Evolutionary conservation across 2,329 filamentous ascomycete species (phyloP).

Genomic region (Diplodia intermedia): DNA sequence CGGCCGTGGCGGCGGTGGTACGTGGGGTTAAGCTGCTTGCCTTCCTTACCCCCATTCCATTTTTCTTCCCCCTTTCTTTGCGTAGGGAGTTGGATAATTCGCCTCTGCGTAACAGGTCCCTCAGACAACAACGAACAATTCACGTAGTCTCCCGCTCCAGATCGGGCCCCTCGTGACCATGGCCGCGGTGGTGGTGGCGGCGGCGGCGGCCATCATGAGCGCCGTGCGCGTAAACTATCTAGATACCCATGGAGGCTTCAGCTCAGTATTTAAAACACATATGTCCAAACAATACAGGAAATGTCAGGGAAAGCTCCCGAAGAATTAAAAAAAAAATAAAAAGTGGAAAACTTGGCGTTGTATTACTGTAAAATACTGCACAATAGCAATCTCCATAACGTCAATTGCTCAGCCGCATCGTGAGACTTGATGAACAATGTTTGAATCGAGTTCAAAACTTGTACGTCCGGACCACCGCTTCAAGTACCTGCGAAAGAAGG

Average conservation of each 20-base stretch:
- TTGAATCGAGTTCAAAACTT: not conserved
- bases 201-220: no score
- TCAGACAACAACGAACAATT: no score
- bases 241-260: not conserved
- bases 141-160: no score
- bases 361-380: not conserved
- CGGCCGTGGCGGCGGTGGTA: slow-evolving; percentile 87
- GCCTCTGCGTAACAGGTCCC: not conserved
- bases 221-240: not conserved
- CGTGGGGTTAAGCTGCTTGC: slow-evolving; percentile 73
- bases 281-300: not conserved
- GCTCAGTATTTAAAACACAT: no score
- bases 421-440: not conserved
- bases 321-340: not conserved
- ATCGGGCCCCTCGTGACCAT: no score
- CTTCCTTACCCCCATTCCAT: not conserved
- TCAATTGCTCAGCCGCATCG: not conserved
- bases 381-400: not conserved
- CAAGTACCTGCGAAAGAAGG: not conserved
- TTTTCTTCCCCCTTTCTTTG: not conserved
- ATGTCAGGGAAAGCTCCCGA: not conserved
- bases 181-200: no score
- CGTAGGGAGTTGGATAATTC: not conserved
- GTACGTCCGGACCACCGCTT: not conserved
- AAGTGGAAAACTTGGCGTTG: not conserved